A percentile compares a stretch with the other conserved stretches of the same genome.
phyloP scores from a whole-genome alignment of 2,329 filamentous ascomycete genomes.

The Penicillium verrucosum region DNA sequence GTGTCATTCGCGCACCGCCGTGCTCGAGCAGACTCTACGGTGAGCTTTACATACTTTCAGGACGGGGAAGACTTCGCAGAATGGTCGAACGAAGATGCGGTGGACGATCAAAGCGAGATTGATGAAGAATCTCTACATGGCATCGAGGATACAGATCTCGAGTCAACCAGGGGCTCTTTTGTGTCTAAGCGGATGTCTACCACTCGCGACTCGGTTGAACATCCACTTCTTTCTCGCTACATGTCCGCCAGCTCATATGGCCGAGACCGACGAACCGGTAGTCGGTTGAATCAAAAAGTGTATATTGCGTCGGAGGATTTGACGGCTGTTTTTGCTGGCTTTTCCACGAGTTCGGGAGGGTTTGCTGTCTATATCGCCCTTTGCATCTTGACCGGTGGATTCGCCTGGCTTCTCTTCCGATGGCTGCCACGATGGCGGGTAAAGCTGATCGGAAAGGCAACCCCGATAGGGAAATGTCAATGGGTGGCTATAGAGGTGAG shows the following conservation, averaged over 20 bases:
- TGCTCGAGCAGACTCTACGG: constrained; percentile 72
- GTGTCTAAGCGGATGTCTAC: constrained; percentile 36
- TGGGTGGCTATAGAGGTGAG: constrained; percentile 88
- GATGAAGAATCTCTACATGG: constrained; percentile 42
- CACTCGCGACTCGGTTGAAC: constrained; percentile 47
- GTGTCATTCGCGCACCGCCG: constrained; percentile 89
- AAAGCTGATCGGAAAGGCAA: constrained; percentile 65
- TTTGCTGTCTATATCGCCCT: constrained; percentile 66
- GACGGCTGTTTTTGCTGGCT: constrained; percentile 89
- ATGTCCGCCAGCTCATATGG: constrained; percentile 67
- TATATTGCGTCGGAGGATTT: constrained; percentile 92
- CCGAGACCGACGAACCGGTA: constrained; percentile 59
- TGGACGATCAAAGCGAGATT: constrained; percentile 45
- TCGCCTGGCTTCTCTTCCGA: constrained; percentile 79
- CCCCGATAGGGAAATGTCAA: constrained; percentile 68
- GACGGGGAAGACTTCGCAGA: constrained; percentile 62
- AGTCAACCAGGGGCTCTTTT: constrained; percentile 33
- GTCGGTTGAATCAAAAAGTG: constrained; percentile 78
- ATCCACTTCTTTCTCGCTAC: constrained; percentile 66
- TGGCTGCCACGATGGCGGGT: constrained; percentile 91
- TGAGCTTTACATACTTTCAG: constrained; percentile 85
- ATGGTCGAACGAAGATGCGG: constrained; percentile 49
- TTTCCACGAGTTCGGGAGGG: constrained; percentile 71
- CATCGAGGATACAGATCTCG: constrained; percentile 37
- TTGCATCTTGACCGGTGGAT: constrained; percentile 69